Percentiles rank a stretch among this genome's conserved stretches.
Conservation (phyloP, 306 rosid genomes). For the Quercus bicolor region DNA sequence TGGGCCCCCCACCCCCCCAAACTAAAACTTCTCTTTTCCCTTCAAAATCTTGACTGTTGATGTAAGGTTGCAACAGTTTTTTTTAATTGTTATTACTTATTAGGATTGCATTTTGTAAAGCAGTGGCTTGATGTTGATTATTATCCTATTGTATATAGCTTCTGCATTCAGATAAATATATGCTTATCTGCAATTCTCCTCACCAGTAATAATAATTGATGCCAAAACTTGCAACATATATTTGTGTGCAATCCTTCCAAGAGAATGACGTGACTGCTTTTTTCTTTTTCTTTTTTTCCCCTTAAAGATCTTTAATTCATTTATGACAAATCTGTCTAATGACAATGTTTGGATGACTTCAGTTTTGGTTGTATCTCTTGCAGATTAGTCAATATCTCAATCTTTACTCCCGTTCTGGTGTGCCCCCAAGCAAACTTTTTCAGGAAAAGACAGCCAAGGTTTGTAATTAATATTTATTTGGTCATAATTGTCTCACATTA, state of each 20-base stretch:
- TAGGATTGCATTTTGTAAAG: neutral
- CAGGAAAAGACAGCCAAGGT: constrained; percentile 84
- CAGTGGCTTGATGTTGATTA: neutral
- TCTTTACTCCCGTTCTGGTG: constrained; percentile 68
- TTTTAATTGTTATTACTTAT: neutral
- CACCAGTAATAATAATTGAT: neutral
- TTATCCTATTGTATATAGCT: neutral
- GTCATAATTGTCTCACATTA: neutral
- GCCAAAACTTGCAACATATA: neutral
- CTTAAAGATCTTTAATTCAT: neutral
- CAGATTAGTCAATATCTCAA: constrained; percentile 82
- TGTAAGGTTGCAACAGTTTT: neutral
- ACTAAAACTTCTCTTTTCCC: too few species aligned
- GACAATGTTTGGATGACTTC: neutral
- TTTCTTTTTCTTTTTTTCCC: neutral
- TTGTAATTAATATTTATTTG: constrained; percentile 20
- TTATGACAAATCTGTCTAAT: neutral
- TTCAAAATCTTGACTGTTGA: neutral
- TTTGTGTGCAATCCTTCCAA: neutral
- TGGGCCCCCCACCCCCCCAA: neutral
- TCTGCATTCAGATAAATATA: neutral
- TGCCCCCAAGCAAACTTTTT: constrained; percentile 73
- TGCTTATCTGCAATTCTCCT: neutral
- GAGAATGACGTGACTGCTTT: neutral
- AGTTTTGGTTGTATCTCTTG: constrained; percentile 17